Conservation (phyloP, 306 rosid genomes). For the Citrullus mucosospermus region DNA sequence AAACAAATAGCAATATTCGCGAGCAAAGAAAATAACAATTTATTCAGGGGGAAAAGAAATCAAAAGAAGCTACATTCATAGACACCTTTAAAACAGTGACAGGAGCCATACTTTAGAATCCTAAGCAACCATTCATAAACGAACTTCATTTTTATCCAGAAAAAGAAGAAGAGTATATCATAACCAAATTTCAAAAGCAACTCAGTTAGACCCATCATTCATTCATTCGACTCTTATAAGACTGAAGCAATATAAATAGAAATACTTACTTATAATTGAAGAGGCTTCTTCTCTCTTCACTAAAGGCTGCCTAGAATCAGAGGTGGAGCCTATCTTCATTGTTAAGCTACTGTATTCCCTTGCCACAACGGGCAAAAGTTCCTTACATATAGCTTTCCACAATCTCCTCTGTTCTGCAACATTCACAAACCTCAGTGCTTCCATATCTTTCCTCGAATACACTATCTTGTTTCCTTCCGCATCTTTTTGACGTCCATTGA, state of each 20-base stretch:
- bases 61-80: neutral
- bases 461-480: conserved; percentile 16
- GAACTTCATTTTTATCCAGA: neutral
- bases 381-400: conserved; percentile 45
- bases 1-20: neutral
- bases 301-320: conserved; percentile 15
- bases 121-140: neutral
- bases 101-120: neutral
- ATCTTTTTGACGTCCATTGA: neutral
- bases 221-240: neutral
- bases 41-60: neutral
- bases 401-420: conserved; percentile 30
- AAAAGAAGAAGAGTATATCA: neutral
- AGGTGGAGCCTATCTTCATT: conserved; percentile 13
- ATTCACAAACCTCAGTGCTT: conserved; percentile 47
- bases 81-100: neutral
- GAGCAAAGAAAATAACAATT: neutral
- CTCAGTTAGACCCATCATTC: neutral
- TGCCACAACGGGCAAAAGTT: conserved; percentile 33
- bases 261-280: conserved; percentile 28
- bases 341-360: conserved; percentile 46
- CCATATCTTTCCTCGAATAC: conserved; percentile 53
- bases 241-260: neutral
- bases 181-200: neutral
- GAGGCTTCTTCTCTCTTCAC: conserved; percentile 25